These are phyloP conservation scores for Microcyclospora pomicola DNA, from an alignment of 2,329 filamentous ascomycete genomes.

Conservation along the genomic window DNA sequence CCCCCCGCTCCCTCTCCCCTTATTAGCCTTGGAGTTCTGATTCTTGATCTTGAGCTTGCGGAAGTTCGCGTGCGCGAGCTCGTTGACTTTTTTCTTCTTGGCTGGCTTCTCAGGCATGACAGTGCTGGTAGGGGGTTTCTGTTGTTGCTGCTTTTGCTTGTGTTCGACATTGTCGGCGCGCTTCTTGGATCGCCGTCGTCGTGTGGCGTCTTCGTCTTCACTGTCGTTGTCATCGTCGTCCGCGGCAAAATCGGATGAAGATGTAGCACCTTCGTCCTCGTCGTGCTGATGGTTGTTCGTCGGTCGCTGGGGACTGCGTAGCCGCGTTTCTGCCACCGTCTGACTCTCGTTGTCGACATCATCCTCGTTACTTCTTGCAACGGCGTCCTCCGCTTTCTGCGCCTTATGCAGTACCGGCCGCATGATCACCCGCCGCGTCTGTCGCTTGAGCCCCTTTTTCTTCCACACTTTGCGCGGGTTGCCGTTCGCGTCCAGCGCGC, in stretches of 20 bases:
- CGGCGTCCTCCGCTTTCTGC: constrained; percentile 12
- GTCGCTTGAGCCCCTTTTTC: constrained; percentile 74
- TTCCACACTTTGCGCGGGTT: constrained; percentile 54
- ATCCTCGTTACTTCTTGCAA: constrained; percentile 3
- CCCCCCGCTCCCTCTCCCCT: constrained; percentile 26
- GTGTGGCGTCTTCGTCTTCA: constrained; percentile 1
- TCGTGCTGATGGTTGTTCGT: background rate
- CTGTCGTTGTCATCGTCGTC: constrained; percentile 3
- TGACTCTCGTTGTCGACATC: constrained; percentile 4
- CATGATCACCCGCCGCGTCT: constrained; percentile 53
- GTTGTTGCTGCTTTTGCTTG: constrained; percentile 1
- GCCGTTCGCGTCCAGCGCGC: constrained; percentile 38
- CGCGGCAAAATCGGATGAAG: background rate
- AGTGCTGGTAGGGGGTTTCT: no score
- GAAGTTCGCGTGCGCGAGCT: constrained; percentile 35
- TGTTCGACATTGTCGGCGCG: constrained; percentile 1
- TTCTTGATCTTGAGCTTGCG: constrained; percentile 37
- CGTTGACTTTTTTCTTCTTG: constrained; percentile 32
- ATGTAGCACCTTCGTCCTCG: background rate
- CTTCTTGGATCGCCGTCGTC: constrained; percentile 1
- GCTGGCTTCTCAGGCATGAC: constrained; percentile 6
- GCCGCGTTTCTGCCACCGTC: constrained; percentile 12
- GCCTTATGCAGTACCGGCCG: constrained; percentile 20
- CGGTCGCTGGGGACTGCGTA: background rate
- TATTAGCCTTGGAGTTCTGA: constrained; percentile 29